phyloP scores from a whole-genome alignment of 257 asterid genomes.

The Nicotiana undulata region DNA sequence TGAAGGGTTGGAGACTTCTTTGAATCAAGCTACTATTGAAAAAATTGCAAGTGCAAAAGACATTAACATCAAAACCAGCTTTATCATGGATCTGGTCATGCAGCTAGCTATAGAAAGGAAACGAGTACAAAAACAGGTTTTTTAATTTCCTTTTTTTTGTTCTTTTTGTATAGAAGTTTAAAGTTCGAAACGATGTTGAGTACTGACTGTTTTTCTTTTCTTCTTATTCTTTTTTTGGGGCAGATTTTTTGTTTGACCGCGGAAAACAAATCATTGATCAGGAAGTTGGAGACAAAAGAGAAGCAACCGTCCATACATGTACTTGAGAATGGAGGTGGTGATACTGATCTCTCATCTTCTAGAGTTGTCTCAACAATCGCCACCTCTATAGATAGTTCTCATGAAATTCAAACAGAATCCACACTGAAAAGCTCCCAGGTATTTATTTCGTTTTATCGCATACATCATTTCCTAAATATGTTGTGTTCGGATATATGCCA shows the following conservation, averaged over 20 bases:
- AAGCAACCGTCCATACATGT: conserved; percentile 16
- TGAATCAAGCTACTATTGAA: conserved; percentile 42
- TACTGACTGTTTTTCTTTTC: neutral
- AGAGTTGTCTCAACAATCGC: conserved; percentile 16
- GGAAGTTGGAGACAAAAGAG: conserved; percentile 23
- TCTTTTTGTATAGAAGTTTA: neutral
- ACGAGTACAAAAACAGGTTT: conserved; percentile 66
- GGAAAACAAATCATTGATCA: conserved; percentile 62
- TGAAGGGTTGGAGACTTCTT: conserved; percentile 42
- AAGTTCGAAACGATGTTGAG: neutral
- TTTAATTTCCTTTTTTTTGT: neutral
- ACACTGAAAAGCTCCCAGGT: conserved; percentile 34
- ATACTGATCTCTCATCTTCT: conserved; percentile 13
- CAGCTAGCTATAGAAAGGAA: conserved; percentile 75
- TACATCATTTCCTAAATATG: neutral
- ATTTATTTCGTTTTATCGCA: neutral
- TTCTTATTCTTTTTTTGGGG: conserved; percentile 5
- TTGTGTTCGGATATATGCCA: neutral
- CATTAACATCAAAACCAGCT: conserved; percentile 40
- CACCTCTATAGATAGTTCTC: conserved; percentile 18
- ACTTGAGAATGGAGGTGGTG: conserved; percentile 14
- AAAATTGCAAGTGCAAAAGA: conserved; percentile 53
- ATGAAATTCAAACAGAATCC: conserved; percentile 25
- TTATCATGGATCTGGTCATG: conserved; percentile 63
- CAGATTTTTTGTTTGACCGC: conserved; percentile 51